Evolutionary conservation across 1,284 basidiomycete species (phyloP).

Genomic region (Cerioporus squamosus): DNA sequence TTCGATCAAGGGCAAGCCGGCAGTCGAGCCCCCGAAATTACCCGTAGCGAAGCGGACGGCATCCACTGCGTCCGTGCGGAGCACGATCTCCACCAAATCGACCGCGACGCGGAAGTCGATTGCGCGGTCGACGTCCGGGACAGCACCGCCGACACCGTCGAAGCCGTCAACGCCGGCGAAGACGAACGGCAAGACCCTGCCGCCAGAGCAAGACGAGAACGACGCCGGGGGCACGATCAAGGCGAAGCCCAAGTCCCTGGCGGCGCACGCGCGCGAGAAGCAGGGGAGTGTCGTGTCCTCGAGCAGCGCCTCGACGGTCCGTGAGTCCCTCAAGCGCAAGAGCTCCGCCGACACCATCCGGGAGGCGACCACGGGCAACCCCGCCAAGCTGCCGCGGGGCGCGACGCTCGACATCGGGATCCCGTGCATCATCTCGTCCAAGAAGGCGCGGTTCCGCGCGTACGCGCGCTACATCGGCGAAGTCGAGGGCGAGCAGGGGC

Average conservation of each 20-base stretch:
- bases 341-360: slow-evolving; percentile 43
- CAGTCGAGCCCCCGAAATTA: slow-evolving; percentile 26
- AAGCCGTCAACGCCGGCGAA: slow-evolving; percentile 13
- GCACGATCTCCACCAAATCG: slow-evolving; percentile 37
- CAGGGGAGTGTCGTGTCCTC: slow-evolving; percentile 34
- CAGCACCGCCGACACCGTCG: slow-evolving; percentile 4
- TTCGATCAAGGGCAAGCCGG: slow-evolving; percentile 27
- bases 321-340: slow-evolving; percentile 38
- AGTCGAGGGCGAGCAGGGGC: slow-evolving; percentile 76
- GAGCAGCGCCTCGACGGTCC: slow-evolving; percentile 33
- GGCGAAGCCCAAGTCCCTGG: slow-evolving; percentile 28
- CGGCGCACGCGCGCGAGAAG: slow-evolving; percentile 34
- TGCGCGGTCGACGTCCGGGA: slow-evolving; percentile 19
- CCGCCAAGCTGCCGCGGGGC: slow-evolving; percentile 49
- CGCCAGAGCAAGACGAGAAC: slow-evolving; percentile 5
- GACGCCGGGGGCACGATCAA: slow-evolving; percentile 26
- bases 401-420: slow-evolving; percentile 87
- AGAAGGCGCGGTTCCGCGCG: slow-evolving; percentile 83
- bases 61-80: slow-evolving; percentile 37
- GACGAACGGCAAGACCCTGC: slow-evolving; percentile 13
- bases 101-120: slow-evolving; percentile 32
- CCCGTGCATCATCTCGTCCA: slow-evolving; percentile 87
- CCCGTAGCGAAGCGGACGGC: slow-evolving; percentile 30
- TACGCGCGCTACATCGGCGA: slow-evolving; percentile 89
- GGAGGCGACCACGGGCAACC: slow-evolving; percentile 23